These are phyloP conservation scores for Caryopteris hybrid DNA, from an alignment of 305 asterid species.

Conservation along the genomic window DNA sequence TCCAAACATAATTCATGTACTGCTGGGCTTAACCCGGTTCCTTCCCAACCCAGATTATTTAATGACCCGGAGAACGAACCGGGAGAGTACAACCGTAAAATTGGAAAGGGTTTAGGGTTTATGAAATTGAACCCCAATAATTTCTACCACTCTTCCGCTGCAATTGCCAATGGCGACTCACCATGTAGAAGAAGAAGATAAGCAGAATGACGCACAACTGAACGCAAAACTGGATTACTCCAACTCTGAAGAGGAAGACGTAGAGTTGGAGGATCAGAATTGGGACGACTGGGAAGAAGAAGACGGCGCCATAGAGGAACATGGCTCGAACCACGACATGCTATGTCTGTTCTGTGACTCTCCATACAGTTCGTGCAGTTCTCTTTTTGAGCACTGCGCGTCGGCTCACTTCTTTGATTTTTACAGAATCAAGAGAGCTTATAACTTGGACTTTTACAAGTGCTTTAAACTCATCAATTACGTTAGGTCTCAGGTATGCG, in stretches of 20 bases:
- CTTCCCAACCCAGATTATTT: neutral
- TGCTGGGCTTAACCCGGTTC: neutral
- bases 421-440: constrained; percentile 38
- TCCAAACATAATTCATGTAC: too few species aligned
- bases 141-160: neutral
- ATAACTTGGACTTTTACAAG: constrained; percentile 67
- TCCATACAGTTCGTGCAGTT: constrained; percentile 30
- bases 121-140: neutral
- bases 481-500: constrained; percentile 68
- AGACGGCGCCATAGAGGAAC: constrained; percentile 35
- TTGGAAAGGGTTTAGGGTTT: constrained; percentile 28
- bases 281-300: constrained; percentile 83
- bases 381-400: constrained; percentile 70
- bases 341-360: constrained; percentile 78
- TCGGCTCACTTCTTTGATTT: constrained; percentile 60
- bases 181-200: constrained; percentile 23
- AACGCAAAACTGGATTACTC: constrained; percentile 8
- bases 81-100: neutral
- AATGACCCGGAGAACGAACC: neutral
- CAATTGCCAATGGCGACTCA: constrained; percentile 35
- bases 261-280: constrained; percentile 51
- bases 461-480: constrained; percentile 84
- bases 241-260: constrained; percentile 41
- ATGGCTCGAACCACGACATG: constrained; percentile 28
- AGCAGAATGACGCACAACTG: neutral